Conservation (phyloP, 2,329 filamentous ascomycete species). For the Diaporthe sp. region DNA sequence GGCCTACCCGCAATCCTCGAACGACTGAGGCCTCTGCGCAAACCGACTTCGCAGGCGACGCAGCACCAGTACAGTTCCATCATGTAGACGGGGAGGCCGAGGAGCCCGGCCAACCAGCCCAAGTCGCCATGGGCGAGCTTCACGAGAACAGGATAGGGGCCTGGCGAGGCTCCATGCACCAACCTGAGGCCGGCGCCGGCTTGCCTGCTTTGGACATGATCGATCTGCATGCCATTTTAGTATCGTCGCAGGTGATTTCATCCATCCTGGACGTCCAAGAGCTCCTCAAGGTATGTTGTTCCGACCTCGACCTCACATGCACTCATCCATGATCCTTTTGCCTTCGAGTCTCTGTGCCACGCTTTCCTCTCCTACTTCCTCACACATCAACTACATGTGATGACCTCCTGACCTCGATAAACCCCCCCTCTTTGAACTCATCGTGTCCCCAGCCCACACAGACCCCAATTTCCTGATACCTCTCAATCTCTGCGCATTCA, state of each 20-base stretch:
- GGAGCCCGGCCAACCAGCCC: constrained; percentile 58
- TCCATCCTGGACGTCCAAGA: constrained; percentile 83
- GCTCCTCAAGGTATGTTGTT: constrained; percentile 67
- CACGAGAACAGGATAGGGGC: constrained; percentile 72
- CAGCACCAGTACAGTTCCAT: constrained; percentile 65
- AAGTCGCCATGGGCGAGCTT: constrained; percentile 60
- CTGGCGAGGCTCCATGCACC: constrained; percentile 73
- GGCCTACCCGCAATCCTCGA: constrained; percentile 69
- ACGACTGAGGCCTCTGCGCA: constrained; percentile 76
- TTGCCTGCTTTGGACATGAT: constrained; percentile 86
- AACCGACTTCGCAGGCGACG: constrained; percentile 76
- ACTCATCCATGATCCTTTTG: background rate
- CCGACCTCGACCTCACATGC: background rate
- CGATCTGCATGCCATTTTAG: constrained; percentile 82
- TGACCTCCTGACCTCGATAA: background rate
- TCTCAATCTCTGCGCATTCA: background rate
- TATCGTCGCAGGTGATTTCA: constrained; percentile 84
- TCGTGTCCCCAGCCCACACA: background rate
- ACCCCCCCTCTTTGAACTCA: no score
- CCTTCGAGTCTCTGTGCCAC: background rate
- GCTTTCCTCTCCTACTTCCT: background rate
- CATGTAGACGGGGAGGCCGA: constrained; percentile 61
- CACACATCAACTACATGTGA: background rate
- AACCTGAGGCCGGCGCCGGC: constrained; percentile 70
- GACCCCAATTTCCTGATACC: no score